Percentiles rank a stretch among this genome's conserved stretches.
Conservation (phyloP, 1,284 basidiomycete species). For the Irpex rosettiformis region DNA sequence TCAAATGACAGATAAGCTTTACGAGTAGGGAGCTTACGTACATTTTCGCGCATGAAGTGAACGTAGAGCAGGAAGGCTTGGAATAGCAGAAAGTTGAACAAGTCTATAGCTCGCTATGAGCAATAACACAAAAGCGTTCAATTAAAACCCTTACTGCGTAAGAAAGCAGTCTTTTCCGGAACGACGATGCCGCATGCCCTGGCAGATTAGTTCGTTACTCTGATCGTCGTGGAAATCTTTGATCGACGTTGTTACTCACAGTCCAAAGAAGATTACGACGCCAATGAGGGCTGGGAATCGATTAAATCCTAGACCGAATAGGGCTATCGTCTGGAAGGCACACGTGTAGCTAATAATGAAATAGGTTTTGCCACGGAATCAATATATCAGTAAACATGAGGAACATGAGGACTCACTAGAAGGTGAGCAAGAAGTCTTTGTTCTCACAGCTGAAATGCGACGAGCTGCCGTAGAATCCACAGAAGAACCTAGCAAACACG, state of each 20-base stretch:
- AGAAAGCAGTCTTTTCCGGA: slow-evolving; percentile 47
- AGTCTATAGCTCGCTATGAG: slow-evolving; percentile 32
- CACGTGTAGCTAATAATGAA: slow-evolving; percentile 38
- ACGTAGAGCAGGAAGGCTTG: slow-evolving; percentile 57
- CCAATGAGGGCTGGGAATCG: slow-evolving; percentile 65
- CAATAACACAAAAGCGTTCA: background rate
- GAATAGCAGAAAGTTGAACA: slow-evolving; percentile 68
- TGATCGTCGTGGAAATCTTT: background rate
- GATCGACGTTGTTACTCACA: slow-evolving; percentile 38
- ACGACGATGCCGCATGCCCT: slow-evolving; percentile 54
- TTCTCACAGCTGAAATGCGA: slow-evolving; percentile 35
- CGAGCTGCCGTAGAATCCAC: slow-evolving; percentile 45
- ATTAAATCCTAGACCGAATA: slow-evolving; percentile 74
- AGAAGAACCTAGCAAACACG: slow-evolving; percentile 42
- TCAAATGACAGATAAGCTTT: slow-evolving; percentile 1
- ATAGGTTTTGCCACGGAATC: background rate
- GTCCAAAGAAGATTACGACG: slow-evolving; percentile 52
- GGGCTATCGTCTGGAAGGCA: slow-evolving; percentile 71
- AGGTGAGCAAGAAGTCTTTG: slow-evolving; percentile 60
- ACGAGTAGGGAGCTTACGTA: slow-evolving; percentile 14
- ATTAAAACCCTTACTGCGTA: slow-evolving; percentile 44
- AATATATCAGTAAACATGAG: background rate
- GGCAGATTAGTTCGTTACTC: background rate
- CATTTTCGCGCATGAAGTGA: slow-evolving; percentile 51
- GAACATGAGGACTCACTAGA: slow-evolving; percentile 50